Evolutionary conservation across 371 early-diverging fungal species (phyloP).

Genomic region (Mortierella sp.): DNA sequence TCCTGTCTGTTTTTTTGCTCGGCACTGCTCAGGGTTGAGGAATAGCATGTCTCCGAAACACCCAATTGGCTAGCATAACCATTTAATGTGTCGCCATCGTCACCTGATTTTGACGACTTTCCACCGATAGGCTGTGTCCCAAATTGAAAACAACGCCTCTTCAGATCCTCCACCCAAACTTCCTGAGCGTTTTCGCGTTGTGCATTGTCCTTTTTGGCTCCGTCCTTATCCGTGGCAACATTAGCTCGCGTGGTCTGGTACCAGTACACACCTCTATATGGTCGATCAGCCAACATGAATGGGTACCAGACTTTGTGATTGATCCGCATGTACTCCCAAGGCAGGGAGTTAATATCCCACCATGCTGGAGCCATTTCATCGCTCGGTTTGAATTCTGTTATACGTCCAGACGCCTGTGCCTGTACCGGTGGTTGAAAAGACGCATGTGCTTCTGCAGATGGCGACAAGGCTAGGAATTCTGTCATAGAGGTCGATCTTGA

Average conservation of each 20-base stretch:
- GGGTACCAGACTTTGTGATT: constrained; percentile 50
- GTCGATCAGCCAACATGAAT: constrained; percentile 37
- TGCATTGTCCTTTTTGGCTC: constrained; percentile 17
- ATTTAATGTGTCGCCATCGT: not conserved
- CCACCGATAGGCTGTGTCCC: constrained; percentile 11
- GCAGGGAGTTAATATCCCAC: constrained; percentile 33
- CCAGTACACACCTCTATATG: constrained; percentile 41
- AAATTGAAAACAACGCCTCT: constrained; percentile 34
- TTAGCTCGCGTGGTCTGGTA: constrained; percentile 19
- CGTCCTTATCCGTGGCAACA: not conserved
- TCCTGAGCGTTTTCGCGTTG: constrained; percentile 44
- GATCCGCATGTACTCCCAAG: constrained; percentile 47
- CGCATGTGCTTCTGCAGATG: not conserved
- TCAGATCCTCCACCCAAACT: constrained; percentile 41
- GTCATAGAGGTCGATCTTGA: too few relatives aligned
- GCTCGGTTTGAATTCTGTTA: constrained; percentile 28
- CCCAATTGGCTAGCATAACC: not conserved
- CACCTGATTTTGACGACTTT: not conserved
- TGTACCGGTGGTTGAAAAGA: not conserved
- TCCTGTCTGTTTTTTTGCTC: not conserved
- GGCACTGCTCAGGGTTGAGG: not conserved
- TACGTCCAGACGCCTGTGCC: not conserved
- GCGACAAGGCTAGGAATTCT: too few relatives aligned
- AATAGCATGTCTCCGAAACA: constrained; percentile 17
- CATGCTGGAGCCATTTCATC: constrained; percentile 56